phyloP scores from a whole-genome alignment of 2,329 filamentous ascomycete species.

The Aschersonia sp. region DNA sequence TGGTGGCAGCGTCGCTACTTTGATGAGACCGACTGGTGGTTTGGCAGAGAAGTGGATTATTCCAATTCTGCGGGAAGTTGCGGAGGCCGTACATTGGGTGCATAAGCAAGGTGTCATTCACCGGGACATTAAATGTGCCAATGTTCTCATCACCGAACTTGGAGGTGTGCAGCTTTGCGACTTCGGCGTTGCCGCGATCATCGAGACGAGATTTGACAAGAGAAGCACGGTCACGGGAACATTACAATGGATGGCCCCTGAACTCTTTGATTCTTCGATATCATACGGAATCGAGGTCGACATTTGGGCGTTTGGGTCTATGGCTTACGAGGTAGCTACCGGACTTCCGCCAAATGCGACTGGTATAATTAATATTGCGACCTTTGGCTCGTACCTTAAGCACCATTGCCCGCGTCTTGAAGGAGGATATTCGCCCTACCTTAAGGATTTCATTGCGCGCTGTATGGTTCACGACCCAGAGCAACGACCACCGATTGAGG shows the following conservation, averaged over 20 bases:
- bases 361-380: slow-evolving; percentile 29
- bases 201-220: slow-evolving; percentile 63
- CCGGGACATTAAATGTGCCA: slow-evolving; percentile 59
- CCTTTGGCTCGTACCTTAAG: slow-evolving; percentile 42
- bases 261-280: slow-evolving; percentile 50
- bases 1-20: slow-evolving; percentile 63
- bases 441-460: slow-evolving; percentile 57
- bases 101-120: slow-evolving; percentile 54
- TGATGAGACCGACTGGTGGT: slow-evolving; percentile 50
- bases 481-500: slow-evolving; percentile 52
- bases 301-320: slow-evolving; percentile 74
- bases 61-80: slow-evolving; percentile 50
- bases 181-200: slow-evolving; percentile 57
- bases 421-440: slow-evolving; percentile 53
- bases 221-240: slow-evolving; percentile 70
- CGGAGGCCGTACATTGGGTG: slow-evolving; percentile 50
- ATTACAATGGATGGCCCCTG: slow-evolving; percentile 75
- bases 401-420: slow-evolving; percentile 52
- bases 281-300: slow-evolving; percentile 63
- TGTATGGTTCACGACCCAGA: slow-evolving; percentile 55
- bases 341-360: slow-evolving; percentile 59
- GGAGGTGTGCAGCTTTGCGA: slow-evolving; percentile 40
- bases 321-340: slow-evolving; percentile 68
- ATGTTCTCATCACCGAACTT: slow-evolving; percentile 62
- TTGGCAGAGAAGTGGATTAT: slow-evolving; percentile 56